Percentiles rank a stretch among this genome's conserved stretches.
Evolutionary conservation across 176 grass and related monocot genomes (phyloP).

Genomic region (Sorghum bicolor): DNA sequence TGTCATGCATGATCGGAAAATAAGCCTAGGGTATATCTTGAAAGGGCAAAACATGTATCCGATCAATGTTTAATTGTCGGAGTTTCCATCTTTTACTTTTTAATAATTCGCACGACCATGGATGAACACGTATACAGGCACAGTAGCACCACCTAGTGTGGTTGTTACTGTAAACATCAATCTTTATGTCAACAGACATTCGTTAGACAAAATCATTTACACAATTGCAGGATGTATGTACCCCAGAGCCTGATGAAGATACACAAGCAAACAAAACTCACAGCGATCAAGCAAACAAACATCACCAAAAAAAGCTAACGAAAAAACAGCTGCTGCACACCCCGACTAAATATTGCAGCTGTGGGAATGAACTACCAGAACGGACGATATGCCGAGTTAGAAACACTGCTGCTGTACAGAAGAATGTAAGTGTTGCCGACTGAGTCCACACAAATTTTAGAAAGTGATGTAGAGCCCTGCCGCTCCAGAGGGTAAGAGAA

Average conservation of each 20-base stretch:
- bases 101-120: background rate
- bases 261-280: slow-evolving; percentile 17
- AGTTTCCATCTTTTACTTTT: no score
- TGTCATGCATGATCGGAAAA: background rate
- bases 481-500: slow-evolving; percentile 1
- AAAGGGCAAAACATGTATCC: background rate
- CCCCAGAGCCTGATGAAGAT: slow-evolving; percentile 15
- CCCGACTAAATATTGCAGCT: background rate
- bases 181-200: background rate
- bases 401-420: slow-evolving; percentile 43
- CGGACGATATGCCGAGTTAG: slow-evolving; percentile 24
- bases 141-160: background rate
- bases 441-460: slow-evolving; percentile 3
- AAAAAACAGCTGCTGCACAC: slow-evolving; percentile 5
- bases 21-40: background rate
- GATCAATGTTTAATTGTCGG: background rate
- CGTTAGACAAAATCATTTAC: background rate
- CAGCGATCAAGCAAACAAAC: background rate
- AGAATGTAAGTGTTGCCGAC: slow-evolving; percentile 19
- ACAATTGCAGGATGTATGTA: slow-evolving; percentile 4
- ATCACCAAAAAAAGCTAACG: slow-evolving; percentile 1
- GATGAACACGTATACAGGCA: no score
- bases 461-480: background rate
- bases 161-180: background rate
- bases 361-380: background rate